Evolutionary conservation across 1,139 yeast genomes (phyloP).

Genomic region (Protomyces pachydermus): DNA sequence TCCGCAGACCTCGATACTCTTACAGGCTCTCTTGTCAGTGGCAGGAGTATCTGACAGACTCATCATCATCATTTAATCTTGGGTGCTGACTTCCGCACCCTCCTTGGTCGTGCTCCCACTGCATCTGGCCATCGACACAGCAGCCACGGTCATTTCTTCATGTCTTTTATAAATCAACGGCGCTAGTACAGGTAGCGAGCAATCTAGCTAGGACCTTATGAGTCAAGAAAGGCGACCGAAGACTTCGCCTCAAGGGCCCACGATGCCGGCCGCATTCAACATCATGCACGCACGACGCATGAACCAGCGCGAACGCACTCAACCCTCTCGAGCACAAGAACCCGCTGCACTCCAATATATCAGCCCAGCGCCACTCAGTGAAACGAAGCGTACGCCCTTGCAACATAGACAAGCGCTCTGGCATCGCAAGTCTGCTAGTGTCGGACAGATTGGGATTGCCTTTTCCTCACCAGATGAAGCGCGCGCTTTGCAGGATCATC

Average conservation of each 20-base stretch:
- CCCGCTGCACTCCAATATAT: background rate
- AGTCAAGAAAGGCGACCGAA: too few relatives aligned
- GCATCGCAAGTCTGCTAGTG: background rate
- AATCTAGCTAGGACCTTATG: background rate
- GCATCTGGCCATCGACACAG: too few relatives aligned
- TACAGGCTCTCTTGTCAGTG: too few relatives aligned
- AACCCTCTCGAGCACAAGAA: background rate
- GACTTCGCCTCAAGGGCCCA: background rate
- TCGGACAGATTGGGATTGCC: slow-evolving; percentile 10
- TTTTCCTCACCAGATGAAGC: slow-evolving; percentile 17
- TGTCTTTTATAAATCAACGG: background rate
- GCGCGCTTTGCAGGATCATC: slow-evolving; percentile 1
- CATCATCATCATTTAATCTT: too few relatives aligned
- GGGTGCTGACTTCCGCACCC: too few relatives aligned
- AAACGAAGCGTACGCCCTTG: too few relatives aligned
- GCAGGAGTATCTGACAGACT: too few relatives aligned
- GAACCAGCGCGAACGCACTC: background rate
- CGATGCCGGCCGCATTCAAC: background rate
- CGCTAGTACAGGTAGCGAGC: background rate
- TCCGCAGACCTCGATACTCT: too few relatives aligned
- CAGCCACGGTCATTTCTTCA: background rate
- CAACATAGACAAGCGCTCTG: background rate
- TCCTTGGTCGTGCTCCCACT: too few relatives aligned
- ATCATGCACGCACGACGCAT: background rate
- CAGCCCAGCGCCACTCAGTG: background rate